phyloP scores from a whole-genome alignment of 768 basidiomycete genomes.

The Amanita pseudoporphyria region DNA sequence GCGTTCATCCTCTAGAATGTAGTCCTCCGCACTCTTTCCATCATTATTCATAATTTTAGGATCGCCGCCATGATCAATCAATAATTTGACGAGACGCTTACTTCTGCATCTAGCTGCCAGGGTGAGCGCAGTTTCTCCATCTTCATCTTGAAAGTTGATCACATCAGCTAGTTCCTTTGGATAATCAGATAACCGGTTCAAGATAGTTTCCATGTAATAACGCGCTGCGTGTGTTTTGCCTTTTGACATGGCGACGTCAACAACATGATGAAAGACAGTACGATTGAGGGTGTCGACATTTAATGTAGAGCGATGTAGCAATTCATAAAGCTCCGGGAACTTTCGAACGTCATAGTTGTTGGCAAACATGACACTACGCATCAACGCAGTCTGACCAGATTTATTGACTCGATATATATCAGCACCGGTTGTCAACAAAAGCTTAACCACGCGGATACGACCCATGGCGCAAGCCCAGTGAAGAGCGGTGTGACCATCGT shows the following conservation, averaged over 20 bases:
- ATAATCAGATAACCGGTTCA: conserved; percentile 81
- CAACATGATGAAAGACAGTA: conserved; percentile 96
- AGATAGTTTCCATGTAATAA: conserved; percentile 97
- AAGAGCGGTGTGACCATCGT: conserved; percentile 92
- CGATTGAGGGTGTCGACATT: conserved; percentile 98
- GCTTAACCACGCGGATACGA: conserved; percentile 89
- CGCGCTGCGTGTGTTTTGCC: conserved; percentile 96
- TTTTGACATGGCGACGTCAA: conserved; percentile 95
- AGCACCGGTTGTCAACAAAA: conserved; percentile 87
- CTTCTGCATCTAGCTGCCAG: conserved; percentile 94
- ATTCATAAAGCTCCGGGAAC: conserved; percentile 94
- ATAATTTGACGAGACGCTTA: conserved; percentile 89
- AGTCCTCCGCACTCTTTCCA: conserved; percentile 96
- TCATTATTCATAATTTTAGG: conserved; percentile 92
- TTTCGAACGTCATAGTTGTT: conserved; percentile 99
- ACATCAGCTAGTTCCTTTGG: conserved; percentile 95
- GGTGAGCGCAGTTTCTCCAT: conserved; percentile 95
- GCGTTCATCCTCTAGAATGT: conserved; percentile 96
- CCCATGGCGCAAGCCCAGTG: conserved; percentile 99
- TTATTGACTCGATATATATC: conserved; percentile 97
- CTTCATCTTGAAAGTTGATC: conserved; percentile 98
- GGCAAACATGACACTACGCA: conserved; percentile 99
- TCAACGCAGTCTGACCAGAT: conserved; percentile 92
- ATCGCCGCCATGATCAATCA: conserved; percentile 94
- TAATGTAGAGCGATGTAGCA: conserved; percentile 94